These are phyloP conservation scores for Stropharia rugosoannulata DNA, from an alignment of 768 basidiomycete genomes.

Conservation along the genomic window DNA sequence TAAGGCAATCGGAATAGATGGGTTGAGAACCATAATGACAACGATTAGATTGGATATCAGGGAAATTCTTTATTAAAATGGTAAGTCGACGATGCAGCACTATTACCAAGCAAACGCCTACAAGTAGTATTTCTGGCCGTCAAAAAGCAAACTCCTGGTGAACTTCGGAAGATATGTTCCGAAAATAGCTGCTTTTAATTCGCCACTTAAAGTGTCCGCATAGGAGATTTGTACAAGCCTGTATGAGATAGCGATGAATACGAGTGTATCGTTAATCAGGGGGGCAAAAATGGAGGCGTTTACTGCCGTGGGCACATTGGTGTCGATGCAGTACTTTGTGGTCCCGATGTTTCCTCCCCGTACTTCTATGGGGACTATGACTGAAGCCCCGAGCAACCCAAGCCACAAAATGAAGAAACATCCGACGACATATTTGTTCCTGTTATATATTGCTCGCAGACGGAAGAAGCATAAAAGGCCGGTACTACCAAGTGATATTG, in stretches of 20 bases:
- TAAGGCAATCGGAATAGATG: background rate
- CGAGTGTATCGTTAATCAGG: conserved; percentile 3
- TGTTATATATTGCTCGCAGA: conserved; percentile 1
- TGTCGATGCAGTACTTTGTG: background rate
- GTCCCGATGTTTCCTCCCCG: background rate
- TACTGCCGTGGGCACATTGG: background rate
- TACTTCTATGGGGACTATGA: background rate
- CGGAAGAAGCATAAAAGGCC: conserved; percentile 4
- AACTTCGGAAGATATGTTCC: conserved; percentile 4
- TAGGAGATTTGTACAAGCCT: background rate
- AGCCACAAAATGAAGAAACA: conserved; percentile 5
- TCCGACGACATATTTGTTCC: background rate
- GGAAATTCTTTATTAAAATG: background rate
- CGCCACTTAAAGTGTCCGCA: background rate
- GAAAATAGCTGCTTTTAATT: background rate
- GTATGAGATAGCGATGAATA: conserved; percentile 2
- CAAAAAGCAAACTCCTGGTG: conserved; percentile 1
- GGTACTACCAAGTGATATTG: background rate
- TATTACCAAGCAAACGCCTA: background rate
- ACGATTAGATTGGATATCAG: background rate
- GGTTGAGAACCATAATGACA: background rate
- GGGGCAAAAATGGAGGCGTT: background rate
- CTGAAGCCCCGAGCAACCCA: background rate
- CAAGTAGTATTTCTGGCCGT: conserved; percentile 10
- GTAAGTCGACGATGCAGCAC: background rate